These are phyloP conservation scores for Biscogniauxia mediterranea DNA, from an alignment of 2,329 filamentous ascomycete species.

Conservation along the genomic window DNA sequence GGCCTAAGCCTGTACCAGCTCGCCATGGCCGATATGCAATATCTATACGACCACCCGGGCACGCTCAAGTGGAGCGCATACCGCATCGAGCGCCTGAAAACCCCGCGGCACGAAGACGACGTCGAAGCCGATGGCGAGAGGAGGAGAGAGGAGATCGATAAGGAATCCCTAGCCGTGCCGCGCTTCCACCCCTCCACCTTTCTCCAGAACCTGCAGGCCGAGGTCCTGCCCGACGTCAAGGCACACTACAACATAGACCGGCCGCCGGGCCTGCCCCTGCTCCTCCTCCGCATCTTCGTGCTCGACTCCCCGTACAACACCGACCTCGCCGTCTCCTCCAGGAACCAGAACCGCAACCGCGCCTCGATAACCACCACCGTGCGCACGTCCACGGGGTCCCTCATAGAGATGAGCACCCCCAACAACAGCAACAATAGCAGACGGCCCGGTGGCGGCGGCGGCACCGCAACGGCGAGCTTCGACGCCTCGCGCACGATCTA, in stretches of 20 bases:
- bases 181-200: slow-evolving; percentile 81
- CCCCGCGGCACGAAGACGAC: slow-evolving; percentile 39
- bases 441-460: no score
- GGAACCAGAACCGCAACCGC: slow-evolving; percentile 11
- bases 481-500: slow-evolving; percentile 72
- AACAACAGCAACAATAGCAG: neutral
- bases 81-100: slow-evolving; percentile 53
- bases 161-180: slow-evolving; percentile 53
- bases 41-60: slow-evolving; percentile 63
- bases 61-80: slow-evolving; percentile 65
- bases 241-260: slow-evolving; percentile 79
- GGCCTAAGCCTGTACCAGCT: slow-evolving; percentile 65
- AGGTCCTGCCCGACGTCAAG: slow-evolving; percentile 76
- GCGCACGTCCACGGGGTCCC: slow-evolving; percentile 24
- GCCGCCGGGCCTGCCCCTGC: slow-evolving; percentile 65
- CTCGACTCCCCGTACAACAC: slow-evolving; percentile 79
- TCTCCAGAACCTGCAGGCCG: slow-evolving; percentile 69
- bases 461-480: slow-evolving; percentile 41
- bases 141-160: slow-evolving; percentile 39
- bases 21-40: slow-evolving; percentile 66
- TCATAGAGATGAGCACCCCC: slow-evolving; percentile 2
- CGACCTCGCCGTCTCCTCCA: slow-evolving; percentile 43
- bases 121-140: slow-evolving; percentile 19
- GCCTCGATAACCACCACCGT: slow-evolving; percentile 14
- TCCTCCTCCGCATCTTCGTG: slow-evolving; percentile 76